Percentiles rank a stretch among this genome's conserved stretches.
These are phyloP conservation scores for Melanogaster broomeanus DNA, from an alignment of 768 basidiomycete species.

Conservation along the genomic window DNA sequence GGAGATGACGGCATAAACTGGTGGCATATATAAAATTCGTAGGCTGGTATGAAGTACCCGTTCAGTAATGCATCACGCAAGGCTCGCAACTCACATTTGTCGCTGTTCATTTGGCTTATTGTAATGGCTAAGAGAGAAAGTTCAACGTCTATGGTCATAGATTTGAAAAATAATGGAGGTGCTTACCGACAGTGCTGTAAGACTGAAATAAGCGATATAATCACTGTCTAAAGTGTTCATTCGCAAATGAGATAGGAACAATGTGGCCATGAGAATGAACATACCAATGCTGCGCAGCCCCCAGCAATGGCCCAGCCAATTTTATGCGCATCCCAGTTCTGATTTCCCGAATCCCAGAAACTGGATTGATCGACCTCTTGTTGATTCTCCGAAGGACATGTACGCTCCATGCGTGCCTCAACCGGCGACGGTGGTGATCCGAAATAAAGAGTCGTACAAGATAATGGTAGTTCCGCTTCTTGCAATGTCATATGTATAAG, in stretches of 20 bases:
- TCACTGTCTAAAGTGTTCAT: slow-evolving; percentile 46
- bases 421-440: not conserved
- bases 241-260: not conserved
- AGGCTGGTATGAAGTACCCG: slow-evolving; percentile 42
- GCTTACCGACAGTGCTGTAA: slow-evolving; percentile 64
- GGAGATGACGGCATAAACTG: slow-evolving; percentile 77
- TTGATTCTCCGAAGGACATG: slow-evolving; percentile 56
- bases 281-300: slow-evolving; percentile 54
- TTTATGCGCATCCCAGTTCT: slow-evolving; percentile 62
- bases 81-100: slow-evolving; percentile 59
- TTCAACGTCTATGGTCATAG: not conserved
- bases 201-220: slow-evolving; percentile 60
- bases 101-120: slow-evolving; percentile 72
- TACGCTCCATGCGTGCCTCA: slow-evolving; percentile 20
- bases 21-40: slow-evolving; percentile 85
- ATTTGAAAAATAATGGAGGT: not conserved
- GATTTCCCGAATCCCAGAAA: slow-evolving; percentile 58
- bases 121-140: slow-evolving; percentile 61
- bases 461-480: not conserved
- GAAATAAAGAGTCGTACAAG: slow-evolving; percentile 7
- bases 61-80: not conserved
- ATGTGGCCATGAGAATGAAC: slow-evolving; percentile 22
- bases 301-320: slow-evolving; percentile 79
- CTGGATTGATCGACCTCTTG: slow-evolving; percentile 53
- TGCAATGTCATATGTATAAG: slow-evolving; percentile 5